phyloP scores from a whole-genome alignment of 2,329 filamentous ascomycete species.

The Alternaria brassicae region DNA sequence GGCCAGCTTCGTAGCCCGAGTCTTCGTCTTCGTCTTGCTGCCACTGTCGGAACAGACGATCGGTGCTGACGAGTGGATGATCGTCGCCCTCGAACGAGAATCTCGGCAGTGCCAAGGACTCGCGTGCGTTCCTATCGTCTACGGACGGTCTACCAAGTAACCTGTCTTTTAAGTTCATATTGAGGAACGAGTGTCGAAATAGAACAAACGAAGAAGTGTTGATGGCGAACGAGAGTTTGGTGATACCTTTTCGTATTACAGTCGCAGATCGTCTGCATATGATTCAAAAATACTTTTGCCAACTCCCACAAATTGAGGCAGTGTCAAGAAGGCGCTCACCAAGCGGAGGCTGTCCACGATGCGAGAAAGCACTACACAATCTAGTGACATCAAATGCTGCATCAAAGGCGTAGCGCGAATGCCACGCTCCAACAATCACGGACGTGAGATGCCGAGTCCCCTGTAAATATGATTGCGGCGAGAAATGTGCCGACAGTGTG shows the following conservation, averaged over 20 bases:
- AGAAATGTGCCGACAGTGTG: background rate
- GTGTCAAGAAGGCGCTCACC: constrained; percentile 13
- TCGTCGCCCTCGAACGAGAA: constrained; percentile 30
- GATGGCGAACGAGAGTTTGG: background rate
- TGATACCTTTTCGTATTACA: constrained; percentile 1
- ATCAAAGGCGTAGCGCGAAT: background rate
- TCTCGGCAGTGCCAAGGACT: constrained; percentile 21
- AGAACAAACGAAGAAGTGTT: background rate
- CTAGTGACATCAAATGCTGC: background rate
- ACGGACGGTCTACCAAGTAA: constrained; percentile 11
- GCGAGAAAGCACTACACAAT: background rate
- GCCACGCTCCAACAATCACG: background rate
- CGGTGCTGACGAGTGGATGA: constrained; percentile 28
- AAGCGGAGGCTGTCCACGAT: constrained; percentile 15
- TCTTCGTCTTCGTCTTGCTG: constrained; percentile 25
- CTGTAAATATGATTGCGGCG: background rate
- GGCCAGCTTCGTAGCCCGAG: constrained; percentile 16
- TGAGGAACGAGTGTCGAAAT: constrained; percentile 6
- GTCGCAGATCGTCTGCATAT: constrained; percentile 1
- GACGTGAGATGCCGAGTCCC: background rate
- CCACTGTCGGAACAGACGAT: constrained; percentile 27
- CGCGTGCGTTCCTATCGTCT: constrained; percentile 9
- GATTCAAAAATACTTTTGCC: background rate
- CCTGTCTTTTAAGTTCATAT: constrained; percentile 24
- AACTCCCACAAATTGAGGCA: constrained; percentile 18